Percentiles rank a stretch among this genome's conserved stretches.
phyloP scores from a whole-genome alignment of 164 flowering plant species.

The Magnolia changhungtana region DNA sequence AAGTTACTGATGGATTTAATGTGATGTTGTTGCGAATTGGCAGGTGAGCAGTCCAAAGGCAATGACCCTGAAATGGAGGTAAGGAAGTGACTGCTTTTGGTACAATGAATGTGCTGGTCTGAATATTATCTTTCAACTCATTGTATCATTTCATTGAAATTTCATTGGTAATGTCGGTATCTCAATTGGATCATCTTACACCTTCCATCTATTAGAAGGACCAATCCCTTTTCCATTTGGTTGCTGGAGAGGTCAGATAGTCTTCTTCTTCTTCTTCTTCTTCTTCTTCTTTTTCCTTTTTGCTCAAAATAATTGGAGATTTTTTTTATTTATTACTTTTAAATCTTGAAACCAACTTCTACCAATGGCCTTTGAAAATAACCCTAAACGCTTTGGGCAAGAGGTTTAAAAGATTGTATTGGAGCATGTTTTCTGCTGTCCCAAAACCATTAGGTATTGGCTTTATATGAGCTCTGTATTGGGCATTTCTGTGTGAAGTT shows the following conservation, averaged over 20 bases:
- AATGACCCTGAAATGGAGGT: constrained; percentile 34
- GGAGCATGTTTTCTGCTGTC: background rate
- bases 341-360: background rate
- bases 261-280: background rate
- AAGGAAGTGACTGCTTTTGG: constrained; percentile 7
- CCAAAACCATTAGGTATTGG: background rate
- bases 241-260: background rate
- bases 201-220: too few species aligned
- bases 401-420: background rate
- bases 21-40: constrained; percentile 2
- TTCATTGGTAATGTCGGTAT: background rate
- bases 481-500: background rate
- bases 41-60: constrained; percentile 48
- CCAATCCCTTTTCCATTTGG: background rate
- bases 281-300: too few species aligned
- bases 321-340: too few species aligned
- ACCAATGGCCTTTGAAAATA: background rate
- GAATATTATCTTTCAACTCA: background rate
- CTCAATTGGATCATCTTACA: background rate
- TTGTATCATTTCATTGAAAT: background rate
- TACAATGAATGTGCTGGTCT: background rate
- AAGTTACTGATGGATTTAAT: background rate
- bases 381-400: background rate
- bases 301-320: too few species aligned
- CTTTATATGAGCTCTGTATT: background rate